A percentile compares a stretch with the other conserved stretches of the same genome.
phyloP scores from a whole-genome alignment of 1,139 yeast genomes.

The Martiniozyma asiatica region DNA sequence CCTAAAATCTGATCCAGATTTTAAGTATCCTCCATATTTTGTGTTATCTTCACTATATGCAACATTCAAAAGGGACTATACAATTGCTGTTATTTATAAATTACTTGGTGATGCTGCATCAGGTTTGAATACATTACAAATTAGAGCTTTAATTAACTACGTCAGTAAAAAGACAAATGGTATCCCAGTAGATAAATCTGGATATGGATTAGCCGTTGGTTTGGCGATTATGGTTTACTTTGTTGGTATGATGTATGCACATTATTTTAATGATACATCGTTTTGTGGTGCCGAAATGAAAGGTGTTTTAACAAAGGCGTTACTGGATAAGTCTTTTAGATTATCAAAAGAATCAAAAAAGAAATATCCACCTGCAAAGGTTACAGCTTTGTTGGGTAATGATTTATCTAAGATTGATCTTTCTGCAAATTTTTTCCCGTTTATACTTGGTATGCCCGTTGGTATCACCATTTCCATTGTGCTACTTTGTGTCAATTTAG shows the following conservation, averaged over 20 bases:
- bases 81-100: slow-evolving; percentile 31
- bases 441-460: slow-evolving; percentile 50
- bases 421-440: slow-evolving; percentile 62
- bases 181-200: slow-evolving; percentile 22
- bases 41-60: slow-evolving; percentile 36
- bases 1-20: slow-evolving; percentile 14
- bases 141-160: slow-evolving; percentile 41
- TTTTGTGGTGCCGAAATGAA: slow-evolving; percentile 60
- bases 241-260: slow-evolving; percentile 26
- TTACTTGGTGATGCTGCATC: slow-evolving; percentile 36
- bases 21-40: slow-evolving; percentile 30
- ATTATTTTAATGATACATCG: slow-evolving; percentile 49
- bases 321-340: slow-evolving; percentile 52
- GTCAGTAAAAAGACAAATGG: slow-evolving; percentile 32
- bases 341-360: slow-evolving; percentile 51
- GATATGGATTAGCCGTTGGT: slow-evolving; percentile 53
- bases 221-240: slow-evolving; percentile 33
- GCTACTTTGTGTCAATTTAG: slow-evolving; percentile 55
- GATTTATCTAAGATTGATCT: slow-evolving; percentile 73
- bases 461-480: slow-evolving; percentile 49
- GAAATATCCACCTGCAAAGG: slow-evolving; percentile 50
- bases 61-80: slow-evolving; percentile 44
- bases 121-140: slow-evolving; percentile 38
- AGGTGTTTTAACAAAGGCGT: slow-evolving; percentile 53
- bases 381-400: slow-evolving; percentile 67